Evolutionary conservation across 768 basidiomycete species (phyloP), one percentile per base, ranked within the genome.

Genomic region (Xerocomellus intermedius): DNA sequence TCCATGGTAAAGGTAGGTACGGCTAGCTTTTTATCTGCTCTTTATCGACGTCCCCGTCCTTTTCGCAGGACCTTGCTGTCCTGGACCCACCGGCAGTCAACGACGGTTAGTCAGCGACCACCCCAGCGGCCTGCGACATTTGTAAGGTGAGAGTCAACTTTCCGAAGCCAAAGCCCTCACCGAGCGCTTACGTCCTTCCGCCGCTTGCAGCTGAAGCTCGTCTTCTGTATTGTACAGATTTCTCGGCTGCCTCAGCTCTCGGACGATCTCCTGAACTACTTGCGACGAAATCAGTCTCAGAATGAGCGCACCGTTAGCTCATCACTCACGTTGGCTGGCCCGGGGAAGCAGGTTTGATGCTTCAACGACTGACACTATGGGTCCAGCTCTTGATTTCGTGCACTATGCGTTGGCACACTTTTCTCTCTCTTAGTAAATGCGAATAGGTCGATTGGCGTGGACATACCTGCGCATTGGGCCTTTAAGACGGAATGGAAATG

Each of bases 1-100:
- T 8, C 50, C 47, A 47, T 50, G 30, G 35, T 9, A 47, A 32
- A 13, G 30, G 12, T 8, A 28, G 42, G 30, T 51, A 6, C 26
- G 4, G 26, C n/a, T 37, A 30, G n/a, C 16, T 28, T 12, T 6
- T 4, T 35, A 41, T 37, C 37, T 24, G 16, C 12, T 42, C 54
- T 48, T 42, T 56, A 61, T 48, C 42, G 14, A 50, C 46, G 48
- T 38, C 35, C 8, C 14, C 41, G 14, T 47, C 13, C n/a, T 42
- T 12, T 33, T 9, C 14, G 7, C 44, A 19, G 33, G 30, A 32
- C n/a, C 9, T 14, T 8, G 13, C 7, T 17, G 16, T 10, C 33
- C 37, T 47, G 52, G 16, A 41, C 13, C 13, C 37, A 17, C 14
- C 17, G 14, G 8, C 12, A 32, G 16, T n/a, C n/a, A 28, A 21